Evolutionary conservation across 164 flowering plant genomes (phyloP).

Genomic region (Stephania japonica): DNA sequence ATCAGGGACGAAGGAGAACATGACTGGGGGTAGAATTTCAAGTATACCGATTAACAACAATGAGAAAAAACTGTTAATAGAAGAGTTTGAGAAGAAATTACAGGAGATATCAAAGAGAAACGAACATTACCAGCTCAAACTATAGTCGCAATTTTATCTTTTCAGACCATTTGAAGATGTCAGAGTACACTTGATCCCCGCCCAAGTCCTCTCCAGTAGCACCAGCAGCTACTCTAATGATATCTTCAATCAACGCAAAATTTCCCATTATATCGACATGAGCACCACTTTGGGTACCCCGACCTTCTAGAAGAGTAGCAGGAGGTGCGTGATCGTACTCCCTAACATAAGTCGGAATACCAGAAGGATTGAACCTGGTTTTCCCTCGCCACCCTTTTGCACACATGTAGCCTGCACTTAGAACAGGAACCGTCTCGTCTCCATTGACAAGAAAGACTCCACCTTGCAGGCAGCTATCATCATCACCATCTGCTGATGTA

Average conservation of each 20-base stretch:
- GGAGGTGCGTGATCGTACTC: constrained; percentile 95
- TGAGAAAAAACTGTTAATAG: background rate
- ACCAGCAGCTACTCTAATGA: constrained; percentile 86
- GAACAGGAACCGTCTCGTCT: constrained; percentile 92
- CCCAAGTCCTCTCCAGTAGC: constrained; percentile 83
- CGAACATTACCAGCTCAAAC: constrained; percentile 17
- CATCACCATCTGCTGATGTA: constrained; percentile 53
- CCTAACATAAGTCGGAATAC: constrained; percentile 59
- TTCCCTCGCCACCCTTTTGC: constrained; percentile 97
- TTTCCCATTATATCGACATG: constrained; percentile 99
- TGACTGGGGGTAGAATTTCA: background rate
- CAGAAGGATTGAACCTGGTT: constrained; percentile 92
- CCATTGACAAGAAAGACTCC: constrained; percentile 80
- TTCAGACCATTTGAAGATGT: constrained; percentile 82
- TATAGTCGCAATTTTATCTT: constrained; percentile 63
- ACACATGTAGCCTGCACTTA: constrained; percentile 95
- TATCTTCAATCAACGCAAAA: constrained; percentile 85
- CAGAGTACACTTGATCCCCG: constrained; percentile 78
- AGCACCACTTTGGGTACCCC: constrained; percentile 99
- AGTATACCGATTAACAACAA: background rate
- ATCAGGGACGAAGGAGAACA: background rate
- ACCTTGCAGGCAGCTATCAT: constrained; percentile 50
- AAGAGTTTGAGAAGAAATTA: background rate
- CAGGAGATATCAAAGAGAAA: background rate
- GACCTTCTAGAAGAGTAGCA: constrained; percentile 74